phyloP scores from a whole-genome alignment of 805 yeast genomes.

The Kockiozyma suomiensis region DNA sequence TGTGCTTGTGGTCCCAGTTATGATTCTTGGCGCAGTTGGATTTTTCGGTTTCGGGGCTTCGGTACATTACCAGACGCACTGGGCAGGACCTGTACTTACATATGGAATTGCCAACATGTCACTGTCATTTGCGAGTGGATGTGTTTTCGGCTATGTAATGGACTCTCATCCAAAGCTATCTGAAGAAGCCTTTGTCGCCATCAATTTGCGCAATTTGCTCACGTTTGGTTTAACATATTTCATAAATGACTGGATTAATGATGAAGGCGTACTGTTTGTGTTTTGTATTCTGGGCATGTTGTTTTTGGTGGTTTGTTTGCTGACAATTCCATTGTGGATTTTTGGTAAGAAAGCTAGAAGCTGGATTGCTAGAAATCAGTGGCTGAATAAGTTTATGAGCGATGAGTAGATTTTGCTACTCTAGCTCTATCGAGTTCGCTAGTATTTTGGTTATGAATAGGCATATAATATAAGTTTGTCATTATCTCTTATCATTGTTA shows the following conservation, averaged over 20 bases:
- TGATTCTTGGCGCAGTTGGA: slow-evolving; percentile 51
- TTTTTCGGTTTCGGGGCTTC: slow-evolving; percentile 70
- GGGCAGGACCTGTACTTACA: slow-evolving; percentile 5
- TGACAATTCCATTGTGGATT: slow-evolving; percentile 3
- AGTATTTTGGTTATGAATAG: no score
- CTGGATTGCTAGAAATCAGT: slow-evolving; percentile 3
- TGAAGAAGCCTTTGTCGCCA: slow-evolving; percentile 6
- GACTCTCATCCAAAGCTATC: slow-evolving; percentile 7
- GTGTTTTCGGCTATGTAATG: slow-evolving; percentile 7
- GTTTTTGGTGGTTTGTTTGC: background rate
- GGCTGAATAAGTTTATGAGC: background rate
- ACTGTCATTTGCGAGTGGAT: background rate
- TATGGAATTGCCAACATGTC: slow-evolving; percentile 4
- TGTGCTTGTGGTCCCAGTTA: slow-evolving; percentile 55
- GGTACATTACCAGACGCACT: slow-evolving; percentile 38
- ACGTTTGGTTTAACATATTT: slow-evolving; percentile 5
- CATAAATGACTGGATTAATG: slow-evolving; percentile 7
- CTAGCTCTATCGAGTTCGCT: no score
- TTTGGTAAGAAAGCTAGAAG: slow-evolving; percentile 9
- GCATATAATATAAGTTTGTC: no score
- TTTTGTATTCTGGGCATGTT: slow-evolving; percentile 4
- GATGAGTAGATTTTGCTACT: no score
- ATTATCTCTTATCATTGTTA: no score
- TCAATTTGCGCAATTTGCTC: slow-evolving; percentile 8
- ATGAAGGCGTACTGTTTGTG: background rate